Evolutionary conservation across 352 stramenopile species (phyloP), one percentile per base, ranked within the genome.

Genomic region (Thalassiosira hispida): DNA sequence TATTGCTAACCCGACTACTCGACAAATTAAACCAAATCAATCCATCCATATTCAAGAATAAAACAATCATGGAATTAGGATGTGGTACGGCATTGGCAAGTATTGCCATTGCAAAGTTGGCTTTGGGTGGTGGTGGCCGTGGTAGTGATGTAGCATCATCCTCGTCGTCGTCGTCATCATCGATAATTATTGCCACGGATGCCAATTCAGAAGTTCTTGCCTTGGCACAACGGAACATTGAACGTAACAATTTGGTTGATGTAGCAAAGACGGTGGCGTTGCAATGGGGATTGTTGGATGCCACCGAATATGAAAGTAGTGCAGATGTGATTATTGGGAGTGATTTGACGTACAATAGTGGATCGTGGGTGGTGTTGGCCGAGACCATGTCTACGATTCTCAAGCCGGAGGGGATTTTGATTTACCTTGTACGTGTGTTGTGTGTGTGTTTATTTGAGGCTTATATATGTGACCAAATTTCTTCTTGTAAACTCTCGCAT

Each of bases 331-430:
- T 91, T 5, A 65, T 91, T 38, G 85, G 85, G 42, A 73, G 67
- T 33, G 85, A 91, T 69, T 56, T 91, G 6, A 89, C 82, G 0
- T 91, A 91, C 47, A 91, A 89, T 71, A 55, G 71, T 52, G 80
- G 80, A 35, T 74, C 59, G 1, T 91, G 85, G 85, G 27, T 69
- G 33, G 38, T 71, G 5, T 31, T 91, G 0, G 79, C 81, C 6
- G 85, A 89, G 71, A 86, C 81, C 14, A 83, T 89, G 66, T 61
- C 22, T 12, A 83, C 73, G 4, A 55, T 91, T 44, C 40, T 89
- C 22, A 84, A 83, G 72, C 57, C 70, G 33, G 66, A 80, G 61
- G 84, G 82, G 12, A 44, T 61, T 14, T 55, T 85, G 0, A 46
- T 89, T 2, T 91, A 91, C 74, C 31, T 91, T 23, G 47, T 56